phyloP scores from a whole-genome alignment of 257 asterid species.

The Plantago major region DNA sequence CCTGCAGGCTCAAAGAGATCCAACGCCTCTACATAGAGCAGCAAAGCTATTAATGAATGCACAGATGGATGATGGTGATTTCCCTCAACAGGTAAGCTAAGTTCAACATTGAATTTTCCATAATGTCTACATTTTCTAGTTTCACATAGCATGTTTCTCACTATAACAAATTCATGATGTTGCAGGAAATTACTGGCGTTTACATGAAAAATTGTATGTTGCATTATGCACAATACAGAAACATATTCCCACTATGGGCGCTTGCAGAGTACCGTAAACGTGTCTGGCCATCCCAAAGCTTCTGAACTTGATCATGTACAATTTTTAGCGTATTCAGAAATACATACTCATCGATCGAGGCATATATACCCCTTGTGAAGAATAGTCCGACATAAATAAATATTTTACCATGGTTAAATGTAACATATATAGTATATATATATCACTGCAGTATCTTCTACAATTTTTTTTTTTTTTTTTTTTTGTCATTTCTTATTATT shows the following conservation, averaged over 20 bases:
- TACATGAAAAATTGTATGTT: conserved; percentile 76
- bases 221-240: conserved; percentile 60
- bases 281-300: conserved; percentile 39
- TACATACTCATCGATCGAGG: too few species aligned
- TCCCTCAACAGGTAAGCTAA: conserved; percentile 66
- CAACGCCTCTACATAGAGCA: conserved; percentile 65
- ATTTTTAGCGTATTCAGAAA: too few species aligned
- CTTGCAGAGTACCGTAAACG: conserved; percentile 70
- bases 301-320: conserved; percentile 12
- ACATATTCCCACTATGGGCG: conserved; percentile 71
- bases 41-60: conserved; percentile 69
- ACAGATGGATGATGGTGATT: conserved; percentile 74
- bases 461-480: too few species aligned
- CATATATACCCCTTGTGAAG: too few species aligned
- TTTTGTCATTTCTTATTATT: too few species aligned
- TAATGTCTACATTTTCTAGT: not conserved
- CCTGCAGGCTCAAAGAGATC: conserved; percentile 60
- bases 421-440: not conserved
- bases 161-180: not conserved
- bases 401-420: too few species aligned
- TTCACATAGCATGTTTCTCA: not conserved
- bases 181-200: conserved; percentile 64
- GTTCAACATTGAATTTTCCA: not conserved
- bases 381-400: too few species aligned
- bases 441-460: too few species aligned